Evolutionary conservation across 2,329 filamentous ascomycete species (phyloP).

Genomic region (Bipolaris victoriae): DNA sequence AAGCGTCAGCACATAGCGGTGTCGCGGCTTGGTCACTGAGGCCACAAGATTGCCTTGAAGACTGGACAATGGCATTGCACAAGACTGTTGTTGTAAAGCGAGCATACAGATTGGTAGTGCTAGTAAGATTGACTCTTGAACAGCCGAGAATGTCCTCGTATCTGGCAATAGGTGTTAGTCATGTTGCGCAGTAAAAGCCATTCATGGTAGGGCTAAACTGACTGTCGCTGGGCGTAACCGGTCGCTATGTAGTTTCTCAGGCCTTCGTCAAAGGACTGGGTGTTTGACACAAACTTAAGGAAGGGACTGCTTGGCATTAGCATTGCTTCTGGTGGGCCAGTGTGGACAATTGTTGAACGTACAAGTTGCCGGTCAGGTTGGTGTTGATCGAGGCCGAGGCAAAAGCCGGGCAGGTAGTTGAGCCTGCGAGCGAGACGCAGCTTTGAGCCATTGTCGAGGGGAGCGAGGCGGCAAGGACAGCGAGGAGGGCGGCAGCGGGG

Average conservation of each 20-base stretch:
- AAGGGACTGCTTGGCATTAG: slow-evolving; percentile 69
- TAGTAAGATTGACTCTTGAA: slow-evolving; percentile 73
- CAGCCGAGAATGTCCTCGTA: slow-evolving; percentile 85
- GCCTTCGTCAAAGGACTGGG: slow-evolving; percentile 76
- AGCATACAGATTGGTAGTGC: slow-evolving; percentile 84
- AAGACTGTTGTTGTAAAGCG: slow-evolving; percentile 90
- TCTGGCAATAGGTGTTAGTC: slow-evolving; percentile 59
- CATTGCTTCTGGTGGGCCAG: not conserved
- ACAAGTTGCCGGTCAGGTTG: slow-evolving; percentile 69
- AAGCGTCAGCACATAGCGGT: slow-evolving; percentile 88
- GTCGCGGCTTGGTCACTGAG: slow-evolving; percentile 68
- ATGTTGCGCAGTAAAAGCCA: not conserved
- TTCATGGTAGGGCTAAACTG: slow-evolving; percentile 43
- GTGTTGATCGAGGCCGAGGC: slow-evolving; percentile 74
- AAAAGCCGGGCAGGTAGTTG: slow-evolving; percentile 75
- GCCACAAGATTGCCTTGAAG: slow-evolving; percentile 74
- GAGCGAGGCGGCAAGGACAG: slow-evolving; percentile 37
- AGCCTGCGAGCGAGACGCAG: slow-evolving; percentile 73
- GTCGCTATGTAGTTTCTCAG: slow-evolving; percentile 75
- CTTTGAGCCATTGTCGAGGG: slow-evolving; percentile 46
- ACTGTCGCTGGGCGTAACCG: slow-evolving; percentile 80
- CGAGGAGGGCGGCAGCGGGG: slow-evolving; percentile 29
- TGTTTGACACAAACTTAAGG: slow-evolving; percentile 78
- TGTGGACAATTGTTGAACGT: slow-evolving; percentile 33
- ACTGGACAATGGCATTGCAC: slow-evolving; percentile 93